Percentiles rank a stretch among this genome's conserved stretches.
These are phyloP conservation scores for Acanthamoeba triangularis DNA, from an alignment of 208 protist genomes.

Conservation along the genomic window DNA sequence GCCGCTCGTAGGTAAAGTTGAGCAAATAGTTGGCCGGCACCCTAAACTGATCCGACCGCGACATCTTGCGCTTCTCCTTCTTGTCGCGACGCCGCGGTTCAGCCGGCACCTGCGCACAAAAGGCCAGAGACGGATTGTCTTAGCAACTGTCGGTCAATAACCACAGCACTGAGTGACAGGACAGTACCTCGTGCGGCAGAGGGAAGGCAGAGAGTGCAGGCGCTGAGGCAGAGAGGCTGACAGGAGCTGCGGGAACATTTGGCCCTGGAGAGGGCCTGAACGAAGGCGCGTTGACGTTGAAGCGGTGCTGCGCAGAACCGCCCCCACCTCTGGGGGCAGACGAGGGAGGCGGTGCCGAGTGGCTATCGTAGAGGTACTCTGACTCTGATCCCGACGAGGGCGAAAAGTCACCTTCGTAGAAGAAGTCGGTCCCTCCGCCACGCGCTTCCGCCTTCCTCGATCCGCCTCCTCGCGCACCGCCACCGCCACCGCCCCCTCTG, in stretches of 20 bases:
- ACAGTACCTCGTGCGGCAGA: neutral
- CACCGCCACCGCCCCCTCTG: neutral
- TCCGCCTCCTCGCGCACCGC: neutral
- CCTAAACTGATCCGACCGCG: constrained; percentile 8
- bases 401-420: neutral
- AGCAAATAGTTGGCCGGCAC: constrained; percentile 62
- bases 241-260: neutral
- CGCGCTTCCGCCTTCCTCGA: constrained; percentile 2
- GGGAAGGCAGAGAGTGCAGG: neutral
- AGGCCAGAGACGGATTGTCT: neutral
- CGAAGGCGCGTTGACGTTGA: constrained; percentile 39
- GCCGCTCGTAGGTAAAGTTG: constrained; percentile 67
- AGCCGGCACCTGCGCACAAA: neutral
- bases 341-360: neutral
- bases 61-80: constrained; percentile 19
- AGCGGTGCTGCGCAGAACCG: neutral
- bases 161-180: neutral
- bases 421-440: neutral
- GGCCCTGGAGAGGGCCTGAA: neutral
- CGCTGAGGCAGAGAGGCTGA: neutral
- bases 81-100: neutral
- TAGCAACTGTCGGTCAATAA: neutral
- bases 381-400: constrained; percentile 5
- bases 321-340: neutral
- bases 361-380: neutral